Evolutionary conservation across 208 protist species (phyloP).

Genomic region (Trypanosoma congolense): DNA sequence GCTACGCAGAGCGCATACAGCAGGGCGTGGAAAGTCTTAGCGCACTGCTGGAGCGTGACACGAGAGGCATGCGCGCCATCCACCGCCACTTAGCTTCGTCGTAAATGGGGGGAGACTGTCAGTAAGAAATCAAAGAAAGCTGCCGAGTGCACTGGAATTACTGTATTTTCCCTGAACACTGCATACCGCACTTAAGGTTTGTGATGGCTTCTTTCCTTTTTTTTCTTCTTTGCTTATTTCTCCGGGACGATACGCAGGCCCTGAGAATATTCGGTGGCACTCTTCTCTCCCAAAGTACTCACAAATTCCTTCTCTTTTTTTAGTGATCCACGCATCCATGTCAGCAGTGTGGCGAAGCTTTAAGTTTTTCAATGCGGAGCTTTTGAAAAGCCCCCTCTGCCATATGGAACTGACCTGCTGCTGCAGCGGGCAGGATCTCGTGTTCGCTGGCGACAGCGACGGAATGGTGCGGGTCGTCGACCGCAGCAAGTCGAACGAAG

Average conservation of each 20-base stretch:
- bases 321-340: neutral
- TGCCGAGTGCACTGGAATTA: too few relatives aligned
- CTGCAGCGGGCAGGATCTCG: neutral
- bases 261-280: too few relatives aligned
- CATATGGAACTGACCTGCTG: neutral
- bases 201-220: too few relatives aligned
- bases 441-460: neutral
- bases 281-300: neutral
- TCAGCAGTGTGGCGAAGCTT: neutral
- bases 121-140: too few relatives aligned
- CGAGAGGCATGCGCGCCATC: constrained; percentile 44
- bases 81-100: constrained; percentile 23
- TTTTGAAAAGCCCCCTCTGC: neutral
- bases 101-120: too few relatives aligned
- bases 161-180: too few relatives aligned
- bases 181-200: too few relatives aligned
- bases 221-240: too few relatives aligned
- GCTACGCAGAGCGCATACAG: constrained; percentile 56
- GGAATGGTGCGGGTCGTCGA: neutral
- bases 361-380: neutral
- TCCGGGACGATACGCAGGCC: too few relatives aligned
- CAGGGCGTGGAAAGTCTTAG: constrained; percentile 46
- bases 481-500: neutral
- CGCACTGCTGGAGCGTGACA: constrained; percentile 34
- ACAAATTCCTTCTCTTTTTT: neutral